Conservation (phyloP, 805 yeast species). For the Kockiozyma suomiensis region DNA sequence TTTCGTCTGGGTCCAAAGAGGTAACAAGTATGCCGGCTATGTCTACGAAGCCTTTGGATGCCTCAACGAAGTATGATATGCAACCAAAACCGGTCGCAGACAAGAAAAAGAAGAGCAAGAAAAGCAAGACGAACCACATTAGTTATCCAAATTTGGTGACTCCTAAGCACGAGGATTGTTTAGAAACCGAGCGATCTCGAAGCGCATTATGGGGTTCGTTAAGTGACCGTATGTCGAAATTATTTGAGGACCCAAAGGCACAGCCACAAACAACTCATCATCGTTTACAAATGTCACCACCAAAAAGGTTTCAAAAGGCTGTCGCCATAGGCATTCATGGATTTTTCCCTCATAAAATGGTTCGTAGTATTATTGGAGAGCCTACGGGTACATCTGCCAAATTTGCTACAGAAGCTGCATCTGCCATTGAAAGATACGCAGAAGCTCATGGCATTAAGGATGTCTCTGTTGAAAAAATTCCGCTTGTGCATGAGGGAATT, state of each 20-base stretch:
- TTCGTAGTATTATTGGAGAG: conserved; percentile 86
- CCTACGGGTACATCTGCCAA: conserved; percentile 95
- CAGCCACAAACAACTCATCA: conserved; percentile 4
- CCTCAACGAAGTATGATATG: not conserved
- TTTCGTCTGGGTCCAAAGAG: conserved; percentile 25
- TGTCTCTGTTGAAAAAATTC: conserved; percentile 76
- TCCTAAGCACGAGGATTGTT: conserved; percentile 28
- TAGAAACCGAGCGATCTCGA: conserved; percentile 4
- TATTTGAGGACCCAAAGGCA: conserved; percentile 7
- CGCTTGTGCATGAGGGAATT: conserved; percentile 91
- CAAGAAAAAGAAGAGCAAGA: conserved; percentile 24
- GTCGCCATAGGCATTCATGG: conserved; percentile 95
- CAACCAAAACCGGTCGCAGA: conserved; percentile 4
- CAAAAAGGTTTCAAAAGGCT: conserved; percentile 47
- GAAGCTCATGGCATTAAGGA: conserved; percentile 42
- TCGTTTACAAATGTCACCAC: conserved; percentile 12
- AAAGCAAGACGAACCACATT: conserved; percentile 15
- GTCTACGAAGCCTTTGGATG: conserved; percentile 10
- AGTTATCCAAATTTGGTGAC: conserved; percentile 28
- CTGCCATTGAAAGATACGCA: conserved; percentile 71
- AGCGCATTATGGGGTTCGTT: conserved; percentile 20
- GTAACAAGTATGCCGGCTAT: conserved; percentile 19
- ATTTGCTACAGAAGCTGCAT: conserved; percentile 89
- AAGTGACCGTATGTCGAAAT: conserved; percentile 8
- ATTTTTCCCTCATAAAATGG: conserved; percentile 84